Evolutionary conservation across 495 filamentous ascomycete genomes (phyloP), one percentile per base, ranked within the genome.

Genomic region (Acidiella bohemica): DNA sequence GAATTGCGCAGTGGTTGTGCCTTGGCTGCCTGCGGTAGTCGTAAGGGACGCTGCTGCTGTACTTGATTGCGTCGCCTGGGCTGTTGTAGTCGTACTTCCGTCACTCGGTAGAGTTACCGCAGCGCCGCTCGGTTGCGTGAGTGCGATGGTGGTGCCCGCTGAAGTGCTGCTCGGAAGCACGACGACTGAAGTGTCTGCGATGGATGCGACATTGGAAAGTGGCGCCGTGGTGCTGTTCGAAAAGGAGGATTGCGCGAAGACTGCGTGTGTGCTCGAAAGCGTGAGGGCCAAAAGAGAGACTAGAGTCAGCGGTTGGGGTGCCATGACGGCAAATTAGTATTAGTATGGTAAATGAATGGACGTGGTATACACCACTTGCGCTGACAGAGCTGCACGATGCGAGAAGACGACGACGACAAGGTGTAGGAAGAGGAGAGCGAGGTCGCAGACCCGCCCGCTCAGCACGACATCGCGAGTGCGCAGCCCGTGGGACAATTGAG

Each of bases 321-420:
- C n/a, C n/a, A n/a, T n/a, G n/a, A n/a, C n/a, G n/a, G n/a, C n/a
- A n/a, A n/a, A n/a, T n/a, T n/a, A n/a, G n/a, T n/a, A n/a, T n/a
- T n/a, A 34, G 16, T 19, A 34, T 34, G 32, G 13, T 34, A 12
- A 34, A 34, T 4, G 32, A 34, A 17, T 34, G 32, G 32, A 34
- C 32, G 32, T 34, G 32, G 13, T 19, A 28, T 28, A n/a, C 25
- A 10, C 18, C 32, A 34, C 18, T 10, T 14, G 32, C 18, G 16
- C 11, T 19, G 16, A 9, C 11, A 34, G 32, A 34, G 16, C 16
- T 19, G 21, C 32, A 20, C 13, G 32, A 6, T 6, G 32, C 16
- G 16, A 14, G 9, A 17, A 18, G 21, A 18, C 5, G 21, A 19
- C 5, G 5, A 4, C 16, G 21, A 18, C 16, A 12, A 14, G 16